Evolutionary conservation across 352 stramenopile genomes (phyloP), one percentile per base, ranked within the genome.

Genomic region (Elongisporangium anandrum): DNA sequence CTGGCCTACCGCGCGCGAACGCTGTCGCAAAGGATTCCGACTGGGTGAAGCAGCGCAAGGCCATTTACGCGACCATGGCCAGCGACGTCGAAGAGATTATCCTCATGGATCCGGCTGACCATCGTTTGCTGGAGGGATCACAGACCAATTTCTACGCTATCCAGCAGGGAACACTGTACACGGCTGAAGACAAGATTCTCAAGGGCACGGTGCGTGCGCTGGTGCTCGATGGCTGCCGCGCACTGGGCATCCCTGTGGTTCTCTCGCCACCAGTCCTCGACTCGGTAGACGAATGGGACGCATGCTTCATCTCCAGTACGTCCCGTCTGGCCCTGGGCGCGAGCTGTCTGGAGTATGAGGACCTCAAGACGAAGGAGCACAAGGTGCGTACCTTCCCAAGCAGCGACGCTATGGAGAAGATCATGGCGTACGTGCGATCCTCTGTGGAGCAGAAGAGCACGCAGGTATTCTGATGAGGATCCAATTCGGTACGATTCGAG

Each of bases 81-180:
- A 57, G 61, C 5, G 77, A 90, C 59, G 78, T 88, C 26, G 82
- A 94, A 62, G 85, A 94, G 61, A 77, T 92, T 65, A 83, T 89
- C n/a, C 75, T 91, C 51, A 88, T 93, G 85, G 82, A 94, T n/a
- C 85, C 80, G 22, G 54, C 48, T 2, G 85, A 75, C 21, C 66
- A 72, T 29, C 52, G 66, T 7, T 52, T 94, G 48, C 75, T 88
- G 10, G 85, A 94, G 77, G 85, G 81, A 24, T 92, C 85, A 4
- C 85, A 94, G 66, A 91, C 82, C n/a, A 94, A 94, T 54, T 94
- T 94, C 24, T 94, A 85, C 57, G 69, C 64, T 5, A 75, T 94
- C 20, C 69, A 79, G 29, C 54, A 79, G 39, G 76, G 79, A 19
- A 63, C 54, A 1, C 68, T 94, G 49, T 78, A 79, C 58, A 94